phyloP scores from a whole-genome alignment of 1,139 yeast genomes.

The Hyphopichia fennica region DNA sequence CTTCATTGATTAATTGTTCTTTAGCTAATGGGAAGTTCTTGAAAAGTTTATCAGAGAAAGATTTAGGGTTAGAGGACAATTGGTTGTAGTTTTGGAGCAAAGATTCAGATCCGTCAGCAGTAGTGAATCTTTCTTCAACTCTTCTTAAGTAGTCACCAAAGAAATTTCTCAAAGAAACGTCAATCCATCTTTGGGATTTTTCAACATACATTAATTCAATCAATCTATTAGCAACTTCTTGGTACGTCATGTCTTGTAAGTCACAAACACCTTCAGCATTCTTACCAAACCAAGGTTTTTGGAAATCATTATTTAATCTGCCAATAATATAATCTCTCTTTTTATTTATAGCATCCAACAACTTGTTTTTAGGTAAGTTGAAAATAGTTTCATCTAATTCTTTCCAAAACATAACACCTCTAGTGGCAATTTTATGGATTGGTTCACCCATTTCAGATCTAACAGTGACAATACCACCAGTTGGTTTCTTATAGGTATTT shows the following conservation, averaged over 20 bases:
- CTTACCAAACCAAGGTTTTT: conserved; percentile 95
- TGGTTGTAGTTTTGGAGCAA: conserved; percentile 72
- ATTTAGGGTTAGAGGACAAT: conserved; percentile 62
- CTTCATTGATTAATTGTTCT: conserved; percentile 86
- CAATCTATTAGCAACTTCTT: conserved; percentile 84
- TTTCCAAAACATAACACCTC: conserved; percentile 97
- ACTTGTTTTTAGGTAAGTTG: conserved; percentile 85
- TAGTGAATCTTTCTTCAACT: conserved; percentile 93
- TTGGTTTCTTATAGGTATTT: conserved; percentile 86
- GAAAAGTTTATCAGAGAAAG: conserved; percentile 59
- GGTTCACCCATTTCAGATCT: conserved; percentile 99
- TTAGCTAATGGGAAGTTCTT: conserved; percentile 70
- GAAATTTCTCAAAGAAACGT: conserved; percentile 79
- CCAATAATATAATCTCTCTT: conserved; percentile 85
- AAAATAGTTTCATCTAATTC: conserved; percentile 94
- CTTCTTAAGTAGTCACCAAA: conserved; percentile 87
- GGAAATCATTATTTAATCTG: conserved; percentile 89
- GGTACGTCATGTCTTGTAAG: conserved; percentile 92
- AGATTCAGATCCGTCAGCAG: conserved; percentile 52
- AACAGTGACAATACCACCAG: conserved; percentile 96
- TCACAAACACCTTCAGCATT: conserved; percentile 82
- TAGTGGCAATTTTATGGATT: conserved; percentile 95
- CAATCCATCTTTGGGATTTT: conserved; percentile 86
- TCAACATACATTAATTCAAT: conserved; percentile 86
- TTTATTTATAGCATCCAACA: conserved; percentile 75